phyloP scores from a whole-genome alignment of 352 stramenopile species.

The Globisporangium heterothallicum region DNA sequence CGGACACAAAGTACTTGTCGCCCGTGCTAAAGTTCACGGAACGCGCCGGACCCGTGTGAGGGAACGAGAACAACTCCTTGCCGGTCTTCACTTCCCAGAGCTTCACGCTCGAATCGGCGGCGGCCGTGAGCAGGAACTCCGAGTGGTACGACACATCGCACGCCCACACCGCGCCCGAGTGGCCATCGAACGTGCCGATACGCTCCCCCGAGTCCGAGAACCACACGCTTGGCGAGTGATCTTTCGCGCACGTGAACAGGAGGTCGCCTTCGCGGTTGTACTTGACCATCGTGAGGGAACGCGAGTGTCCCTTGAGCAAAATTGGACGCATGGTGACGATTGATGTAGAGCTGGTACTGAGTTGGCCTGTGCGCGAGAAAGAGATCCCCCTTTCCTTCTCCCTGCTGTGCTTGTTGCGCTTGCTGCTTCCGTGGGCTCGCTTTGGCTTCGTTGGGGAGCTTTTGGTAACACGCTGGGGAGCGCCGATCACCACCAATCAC shows the following conservation, averaged over 20 bases:
- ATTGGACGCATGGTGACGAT: constrained; percentile 89
- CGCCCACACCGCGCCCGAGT: constrained; percentile 96
- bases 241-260: constrained; percentile 96
- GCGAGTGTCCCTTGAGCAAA: constrained; percentile 98
- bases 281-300: constrained; percentile 98
- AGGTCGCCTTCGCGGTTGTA: constrained; percentile 99
- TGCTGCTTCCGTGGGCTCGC: background rate
- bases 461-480: background rate
- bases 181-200: constrained; percentile 94
- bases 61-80: constrained; percentile 84
- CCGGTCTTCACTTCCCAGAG: constrained; percentile 91
- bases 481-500: constrained; percentile 14
- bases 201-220: constrained; percentile 95
- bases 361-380: no score
- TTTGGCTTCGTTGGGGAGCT: constrained; percentile 3
- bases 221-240: constrained; percentile 96
- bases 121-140: constrained; percentile 93
- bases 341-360: background rate
- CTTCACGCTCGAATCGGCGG: constrained; percentile 90
- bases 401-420: no score
- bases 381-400: no score
- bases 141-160: constrained; percentile 93
- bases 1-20: constrained; percentile 80
- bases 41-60: constrained; percentile 72
- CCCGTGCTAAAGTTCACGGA: constrained; percentile 86